Base-by-base conservation (phyloP, 768 basidiomycete genomes). In the Leccinum variicolor region DNA sequence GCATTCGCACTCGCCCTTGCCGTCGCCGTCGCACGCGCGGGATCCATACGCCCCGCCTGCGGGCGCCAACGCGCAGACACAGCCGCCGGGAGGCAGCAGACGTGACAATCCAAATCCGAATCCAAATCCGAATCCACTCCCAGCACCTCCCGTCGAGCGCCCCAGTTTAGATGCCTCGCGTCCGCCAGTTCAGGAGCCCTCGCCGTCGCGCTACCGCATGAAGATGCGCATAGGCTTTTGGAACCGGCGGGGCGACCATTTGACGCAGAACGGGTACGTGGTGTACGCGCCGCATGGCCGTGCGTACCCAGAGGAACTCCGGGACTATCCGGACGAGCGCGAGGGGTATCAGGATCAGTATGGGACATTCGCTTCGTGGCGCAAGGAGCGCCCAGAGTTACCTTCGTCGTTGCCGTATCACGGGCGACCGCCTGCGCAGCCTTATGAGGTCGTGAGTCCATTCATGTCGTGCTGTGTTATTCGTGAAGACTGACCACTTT, bases 211-310 rank as follows among this genome's bases (percentile, higher is more conserved):
- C 21, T 68, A 71, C 54, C 53, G 71, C 31, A 65, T 59, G 58
- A 73, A 76, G 57, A 53, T 76, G 9, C 84, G 87, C 19, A 71
- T 72, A 33, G 89, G 89, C 1, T 83, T 75, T 62, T 91, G 89
- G 89, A 91, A 91, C 62, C 66, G 79, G n/a, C 82, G 88, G 2
- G 89, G 89, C 0, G 89, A 91, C 66, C 82, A 89, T 62, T 77
- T 87, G 51, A 86, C 84, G 21, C 53, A 68, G 21, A 71, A 75
- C 19, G 77, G 78, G 49, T 85, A 74, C 62, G 75, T 89, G 60
- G 87, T 91, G 29, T 89, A 85, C 55, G 87, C 86, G 8, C 89
- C 89, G 1, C 70, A 68, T 0, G 70, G 76, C 8, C 68, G 71
- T 48, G 77, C 79, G n/a, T 84, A 84, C 62, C 89, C 89, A 1